Percentiles rank a stretch among this genome's conserved stretches.
Evolutionary conservation across 495 filamentous ascomycete genomes (phyloP).

Genomic region (Daldinia decipiens): DNA sequence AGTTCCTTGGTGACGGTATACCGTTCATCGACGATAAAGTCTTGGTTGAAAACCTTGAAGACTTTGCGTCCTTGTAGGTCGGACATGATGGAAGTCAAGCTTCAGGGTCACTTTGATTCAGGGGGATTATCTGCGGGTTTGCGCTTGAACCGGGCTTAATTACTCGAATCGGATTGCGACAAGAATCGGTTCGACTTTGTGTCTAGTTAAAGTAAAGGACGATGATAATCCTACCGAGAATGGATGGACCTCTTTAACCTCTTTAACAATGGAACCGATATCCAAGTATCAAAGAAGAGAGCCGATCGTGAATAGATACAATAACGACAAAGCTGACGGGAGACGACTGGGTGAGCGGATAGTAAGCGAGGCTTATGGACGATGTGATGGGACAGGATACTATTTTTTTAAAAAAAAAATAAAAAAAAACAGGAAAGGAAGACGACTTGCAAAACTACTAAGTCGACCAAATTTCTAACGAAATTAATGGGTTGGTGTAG

Average conservation of each 20-base stretch:
- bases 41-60: constrained; percentile 99
- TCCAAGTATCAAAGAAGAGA: constrained; percentile 27
- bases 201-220: constrained; percentile 12
- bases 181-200: constrained; percentile 14
- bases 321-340: constrained; percentile 29
- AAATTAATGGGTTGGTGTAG: constrained; percentile 19
- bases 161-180: constrained; percentile 15
- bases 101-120: constrained; percentile 9
- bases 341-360: constrained; percentile 5
- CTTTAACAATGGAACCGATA: constrained; percentile 1
- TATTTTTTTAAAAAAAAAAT: neutral
- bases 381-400: neutral
- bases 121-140: neutral
- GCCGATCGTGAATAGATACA: constrained; percentile 6
- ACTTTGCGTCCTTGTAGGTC: constrained; percentile 88
- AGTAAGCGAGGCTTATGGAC: constrained; percentile 17
- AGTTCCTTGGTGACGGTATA: constrained; percentile 99
- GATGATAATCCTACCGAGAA: constrained; percentile 7
- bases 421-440: neutral
- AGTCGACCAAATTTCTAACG: neutral
- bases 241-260: neutral
- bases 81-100: constrained; percentile 62
- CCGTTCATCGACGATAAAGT: constrained; percentile 97
- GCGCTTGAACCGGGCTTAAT: constrained; percentile 7
- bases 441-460: neutral